phyloP scores from a whole-genome alignment of 805 yeast genomes.

The Wickerhamiella hasegawae region DNA sequence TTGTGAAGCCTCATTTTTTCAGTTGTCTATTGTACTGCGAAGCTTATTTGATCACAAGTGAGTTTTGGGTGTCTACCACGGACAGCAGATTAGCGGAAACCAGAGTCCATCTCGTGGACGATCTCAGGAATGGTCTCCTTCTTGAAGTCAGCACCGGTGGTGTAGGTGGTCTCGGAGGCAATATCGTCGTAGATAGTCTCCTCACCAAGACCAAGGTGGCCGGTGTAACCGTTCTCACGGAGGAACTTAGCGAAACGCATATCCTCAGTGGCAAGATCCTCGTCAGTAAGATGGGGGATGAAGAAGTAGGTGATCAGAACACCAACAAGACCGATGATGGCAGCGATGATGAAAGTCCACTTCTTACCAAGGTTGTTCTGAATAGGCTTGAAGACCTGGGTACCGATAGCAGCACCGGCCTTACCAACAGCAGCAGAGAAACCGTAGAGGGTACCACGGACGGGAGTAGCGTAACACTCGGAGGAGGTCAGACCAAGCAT shows the following conservation, averaged over 20 bases:
- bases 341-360: conserved; percentile 73
- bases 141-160: no score
- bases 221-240: conserved; percentile 41
- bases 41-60: no score
- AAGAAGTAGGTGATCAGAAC: conserved; percentile 41
- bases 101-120: background rate
- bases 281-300: conserved; percentile 54
- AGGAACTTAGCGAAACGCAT: conserved; percentile 43
- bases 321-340: conserved; percentile 53
- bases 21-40: no score
- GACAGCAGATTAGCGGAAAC: background rate
- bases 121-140: background rate
- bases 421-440: conserved; percentile 67
- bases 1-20: no score
- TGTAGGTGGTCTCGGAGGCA: no score
- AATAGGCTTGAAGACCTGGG: conserved; percentile 55
- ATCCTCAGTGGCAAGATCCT: conserved; percentile 54
- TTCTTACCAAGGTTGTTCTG: conserved; percentile 43
- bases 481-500: conserved; percentile 52
- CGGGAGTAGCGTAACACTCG: conserved; percentile 60
- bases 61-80: no score
- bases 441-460: conserved; percentile 64
- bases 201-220: conserved; percentile 23
- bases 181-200: conserved; percentile 3
- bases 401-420: conserved; percentile 75